Evolutionary conservation across 2,329 filamentous ascomycete species (phyloP), one percentile per base, ranked within the genome.

Genomic region (Exophiala sp.): DNA sequence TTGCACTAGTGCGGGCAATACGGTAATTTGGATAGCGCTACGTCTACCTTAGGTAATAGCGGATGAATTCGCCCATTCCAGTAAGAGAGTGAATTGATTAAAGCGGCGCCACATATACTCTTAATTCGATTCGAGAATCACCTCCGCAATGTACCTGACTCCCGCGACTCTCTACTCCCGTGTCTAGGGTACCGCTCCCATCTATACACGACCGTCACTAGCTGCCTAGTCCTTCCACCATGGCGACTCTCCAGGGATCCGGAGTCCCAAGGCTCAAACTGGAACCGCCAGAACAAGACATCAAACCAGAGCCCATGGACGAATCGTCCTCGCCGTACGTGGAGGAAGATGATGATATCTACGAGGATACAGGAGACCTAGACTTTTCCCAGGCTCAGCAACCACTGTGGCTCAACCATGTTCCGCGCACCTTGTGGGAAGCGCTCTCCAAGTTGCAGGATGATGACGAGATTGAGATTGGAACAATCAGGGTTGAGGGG

Each of bases 341-440:
- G n/a, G 58, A 61, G 46, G 60, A 62, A 30, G 84, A 87, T 43
- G 83, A 87, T 40, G 84, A 87, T 58, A 73, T 86, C 50, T 86
- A 86, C 63, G 81, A 84, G 64, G 81, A 84, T 61, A 76, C 78
- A 2, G 80, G 80, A 37, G 81, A 84, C 55, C 65, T 84, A 14
- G 80, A 83, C 48, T 83, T 84, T 62, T 59, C 69, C 6, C 65
- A 66, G 40, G 67, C 73, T 19, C 63, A 62, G 16, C 72, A 77
- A 58, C 67, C 65, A 44, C 64, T 80, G 23, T 94, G 88, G 73
- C 75, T 95, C 43, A 83, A 86, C 45, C 84, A 87, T 57, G 75
- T 95, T 37, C 88, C 89, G 16, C 81, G 82, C 57, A 85, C 86
- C 64, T 75, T 95, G 50, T 93, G 88, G 82, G 80, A 91, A 59